Evolutionary conservation across 352 stramenopile genomes (phyloP).

Genomic region (Globisporangium emineosum): DNA sequence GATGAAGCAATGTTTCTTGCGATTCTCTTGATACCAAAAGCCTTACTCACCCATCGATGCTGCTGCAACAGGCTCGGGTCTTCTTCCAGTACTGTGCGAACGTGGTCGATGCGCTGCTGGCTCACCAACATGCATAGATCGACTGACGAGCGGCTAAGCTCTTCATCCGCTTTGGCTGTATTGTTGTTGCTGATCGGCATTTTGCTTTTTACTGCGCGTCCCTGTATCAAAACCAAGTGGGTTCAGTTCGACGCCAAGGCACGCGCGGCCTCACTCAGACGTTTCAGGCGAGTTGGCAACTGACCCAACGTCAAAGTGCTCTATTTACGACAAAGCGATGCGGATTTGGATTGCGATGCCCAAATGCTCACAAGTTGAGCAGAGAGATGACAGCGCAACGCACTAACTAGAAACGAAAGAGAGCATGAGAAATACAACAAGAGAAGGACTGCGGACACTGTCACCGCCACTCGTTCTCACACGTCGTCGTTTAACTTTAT

Average conservation of each 20-base stretch:
- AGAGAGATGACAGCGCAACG: not conserved
- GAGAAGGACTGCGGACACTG: not conserved
- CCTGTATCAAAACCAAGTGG: not conserved
- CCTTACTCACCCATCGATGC: conserved; percentile 53
- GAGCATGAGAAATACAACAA: not conserved
- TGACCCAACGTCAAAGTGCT: not conserved
- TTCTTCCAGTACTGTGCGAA: conserved; percentile 32
- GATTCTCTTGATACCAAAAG: not conserved
- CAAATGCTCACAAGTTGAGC: not conserved
- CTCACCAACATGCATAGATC: conserved; percentile 62
- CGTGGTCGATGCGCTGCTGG: conserved; percentile 30
- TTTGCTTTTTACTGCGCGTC: too few species aligned
- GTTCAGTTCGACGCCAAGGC: not conserved
- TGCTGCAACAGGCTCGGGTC: conserved; percentile 35
- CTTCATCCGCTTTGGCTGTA: not conserved
- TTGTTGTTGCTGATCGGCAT: not conserved
- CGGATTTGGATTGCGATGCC: not conserved
- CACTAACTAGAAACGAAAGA: not conserved
- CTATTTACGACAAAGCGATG: not conserved
- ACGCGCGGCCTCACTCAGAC: not conserved
- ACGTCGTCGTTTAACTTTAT: conserved; percentile 52
- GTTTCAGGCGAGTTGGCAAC: not conserved
- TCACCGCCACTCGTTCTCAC: conserved; percentile 13
- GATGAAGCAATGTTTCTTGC: not conserved
- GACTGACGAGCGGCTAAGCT: not conserved